A percentile compares a stretch with the other conserved stretches of the same genome.
Conservation (phyloP, 2,329 filamentous ascomycete genomes). For the Sphaerulina vaccinii region DNA sequence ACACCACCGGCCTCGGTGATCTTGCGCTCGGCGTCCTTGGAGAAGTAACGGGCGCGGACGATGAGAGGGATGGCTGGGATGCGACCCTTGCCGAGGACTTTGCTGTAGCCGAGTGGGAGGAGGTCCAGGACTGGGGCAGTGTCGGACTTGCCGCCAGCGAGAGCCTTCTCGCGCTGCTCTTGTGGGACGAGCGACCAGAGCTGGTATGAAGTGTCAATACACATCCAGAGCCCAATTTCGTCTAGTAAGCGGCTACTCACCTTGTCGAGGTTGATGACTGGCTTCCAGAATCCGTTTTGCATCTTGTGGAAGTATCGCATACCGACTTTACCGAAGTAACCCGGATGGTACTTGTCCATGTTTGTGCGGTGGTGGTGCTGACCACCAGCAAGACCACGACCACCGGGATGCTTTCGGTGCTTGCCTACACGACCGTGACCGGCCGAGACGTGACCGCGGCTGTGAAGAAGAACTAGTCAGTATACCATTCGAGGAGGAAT, state of each 20-base stretch:
- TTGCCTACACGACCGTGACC: slow-evolving; percentile 98
- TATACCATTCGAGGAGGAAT: neutral
- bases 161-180: slow-evolving; percentile 91
- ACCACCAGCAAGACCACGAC: slow-evolving; percentile 90
- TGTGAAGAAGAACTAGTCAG: slow-evolving; percentile 37
- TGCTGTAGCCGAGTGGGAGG: slow-evolving; percentile 94
- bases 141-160: slow-evolving; percentile 81
- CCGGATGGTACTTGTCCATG: slow-evolving; percentile 90
- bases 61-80: slow-evolving; percentile 90
- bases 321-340: slow-evolving; percentile 80
- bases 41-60: slow-evolving; percentile 92
- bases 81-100: slow-evolving; percentile 97
- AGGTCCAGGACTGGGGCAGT: slow-evolving; percentile 98
- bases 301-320: slow-evolving; percentile 83
- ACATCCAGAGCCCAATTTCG: neutral
- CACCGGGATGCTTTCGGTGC: slow-evolving; percentile 87
- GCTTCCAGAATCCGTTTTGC: slow-evolving; percentile 97
- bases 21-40: slow-evolving; percentile 96
- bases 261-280: slow-evolving; percentile 98
- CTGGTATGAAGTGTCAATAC: slow-evolving; percentile 46
- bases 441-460: slow-evolving; percentile 96
- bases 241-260: slow-evolving; percentile 47
- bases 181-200: slow-evolving; percentile 92
- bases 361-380: slow-evolving; percentile 98
- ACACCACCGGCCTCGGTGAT: slow-evolving; percentile 97